Evolutionary conservation across 2,329 filamentous ascomycete species (phyloP), one percentile per base, ranked within the genome.

Genomic region (Teratosphaeria gauchensis): DNA sequence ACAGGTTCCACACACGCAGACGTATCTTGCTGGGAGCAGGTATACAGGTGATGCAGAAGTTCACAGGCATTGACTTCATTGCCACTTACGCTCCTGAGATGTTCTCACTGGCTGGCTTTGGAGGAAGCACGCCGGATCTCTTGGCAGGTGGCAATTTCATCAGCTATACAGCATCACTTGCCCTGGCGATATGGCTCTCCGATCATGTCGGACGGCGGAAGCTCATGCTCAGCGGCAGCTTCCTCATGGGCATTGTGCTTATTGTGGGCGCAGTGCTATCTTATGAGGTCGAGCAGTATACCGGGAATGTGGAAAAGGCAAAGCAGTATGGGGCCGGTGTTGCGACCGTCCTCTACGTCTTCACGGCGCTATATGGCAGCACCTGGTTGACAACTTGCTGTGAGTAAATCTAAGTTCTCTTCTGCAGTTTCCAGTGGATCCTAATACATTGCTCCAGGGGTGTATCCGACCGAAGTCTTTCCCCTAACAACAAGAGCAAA

Each of bases 11-110:
- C 28, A 51, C 46, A 12, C 38, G 55, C 21, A 38, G 55, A 32
- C 38, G 55, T 1, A 52, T 52, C 16, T 11, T 56, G 16, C 31
- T 56, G 21, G 55, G 38, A 4, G 55, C 11, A 24, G 38, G 55
- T 14, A 24, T 56, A 28, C 55, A 56, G 48, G 32, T 56, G 24
- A 56, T 56, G 55, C 55, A 56, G 38, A 52, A 51, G 38, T 56
- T 51, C 19, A 56, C 38, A n/a, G 55, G 55, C 16, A 52, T 56
- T 11, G 46, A 51, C n/a, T 51, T 51, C 55, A 52, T 56, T n/a
- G 55, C 46, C 19, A 52, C 46, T 21, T 56, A 56, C 24, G 38
- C 55, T n/a, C 55, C 55, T n/a, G 28, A 51, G 38, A 51, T 56
- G 38, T 56, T 56, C 55, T 24, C 38, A 9, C 24, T 56, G 7